Conservation (phyloP, 1,139 yeast genomes). For the Groenewaldozyma sp. region DNA sequence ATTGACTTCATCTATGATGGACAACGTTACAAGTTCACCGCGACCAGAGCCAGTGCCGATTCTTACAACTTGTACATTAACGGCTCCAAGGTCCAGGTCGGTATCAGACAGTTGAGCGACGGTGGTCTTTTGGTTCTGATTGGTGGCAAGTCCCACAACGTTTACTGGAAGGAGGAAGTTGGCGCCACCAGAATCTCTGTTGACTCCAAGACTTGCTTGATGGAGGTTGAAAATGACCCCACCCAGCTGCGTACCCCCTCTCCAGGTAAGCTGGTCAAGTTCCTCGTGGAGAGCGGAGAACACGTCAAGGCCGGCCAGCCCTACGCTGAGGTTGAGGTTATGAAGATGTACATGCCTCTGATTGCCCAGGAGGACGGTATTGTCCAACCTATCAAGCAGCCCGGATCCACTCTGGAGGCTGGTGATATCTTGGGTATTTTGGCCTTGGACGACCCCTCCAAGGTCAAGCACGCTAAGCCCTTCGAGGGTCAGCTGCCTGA, state of each 20-base stretch:
- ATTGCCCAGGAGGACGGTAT: constrained; percentile 89
- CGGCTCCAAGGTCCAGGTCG: constrained; percentile 84
- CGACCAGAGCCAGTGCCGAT: constrained; percentile 82
- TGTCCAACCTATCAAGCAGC: constrained; percentile 89
- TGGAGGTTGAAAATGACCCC: constrained; percentile 95
- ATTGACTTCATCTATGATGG: constrained; percentile 95
- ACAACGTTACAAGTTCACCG: constrained; percentile 85
- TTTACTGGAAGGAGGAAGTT: constrained; percentile 97
- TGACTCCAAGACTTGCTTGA: constrained; percentile 85
- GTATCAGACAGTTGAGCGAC: constrained; percentile 79
- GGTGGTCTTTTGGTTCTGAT: constrained; percentile 86
- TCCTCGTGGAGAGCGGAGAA: constrained; percentile 90
- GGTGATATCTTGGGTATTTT: constrained; percentile 95
- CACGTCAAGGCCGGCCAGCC: constrained; percentile 88
- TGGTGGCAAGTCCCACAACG: constrained; percentile 89
- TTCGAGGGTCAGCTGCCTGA: constrained; percentile 91
- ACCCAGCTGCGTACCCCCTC: constrained; percentile 98
- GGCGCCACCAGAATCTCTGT: constrained; percentile 93
- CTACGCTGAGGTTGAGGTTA: constrained; percentile 96
- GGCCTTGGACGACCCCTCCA: constrained; percentile 91
- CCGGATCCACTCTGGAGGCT: constrained; percentile 93
- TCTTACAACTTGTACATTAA: constrained; percentile 82
- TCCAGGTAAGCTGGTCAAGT: constrained; percentile 94
- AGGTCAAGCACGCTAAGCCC: constrained; percentile 94
- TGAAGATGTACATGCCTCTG: constrained; percentile 75